Evolutionary conservation across 2,329 filamentous ascomycete genomes (phyloP), one percentile per base, ranked within the genome.

Genomic region (Diaporthe citrichinensis): DNA sequence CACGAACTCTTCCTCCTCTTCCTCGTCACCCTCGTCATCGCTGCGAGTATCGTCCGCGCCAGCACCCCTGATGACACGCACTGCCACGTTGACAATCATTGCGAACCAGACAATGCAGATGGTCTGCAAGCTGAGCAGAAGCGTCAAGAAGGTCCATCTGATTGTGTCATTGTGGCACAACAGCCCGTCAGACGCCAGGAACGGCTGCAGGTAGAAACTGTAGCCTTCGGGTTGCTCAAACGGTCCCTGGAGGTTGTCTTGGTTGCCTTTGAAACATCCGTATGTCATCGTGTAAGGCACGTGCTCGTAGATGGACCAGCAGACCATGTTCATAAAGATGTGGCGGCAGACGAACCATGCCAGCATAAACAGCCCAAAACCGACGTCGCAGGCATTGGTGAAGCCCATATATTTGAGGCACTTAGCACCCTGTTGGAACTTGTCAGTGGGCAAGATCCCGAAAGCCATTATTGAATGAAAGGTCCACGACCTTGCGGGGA

Each of bases 371-470:
- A 96, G 82, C 51, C 92, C 96, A 81, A 98, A 98, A 68, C 92
- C 91, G 77, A 92, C 85, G 82, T 98, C 97, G 87, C 96, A 98
- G 72, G 93, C 85, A 5, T 86, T 92, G 77, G 92, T 91, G 84
- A 90, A 95, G 77, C 94, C 93, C 71, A 95, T 87, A 83, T 98
- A 99, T 84, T 98, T 98, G 79, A 98, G 91, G 80, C 96, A 94
- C 85, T 99, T 99, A 79, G 97, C 97, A 41, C 92, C 87, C 95
- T 97, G 77, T 68, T n/a, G 8, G 3, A 25, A 0, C 49, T 57
- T 9, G 76, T 81, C 72, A 80, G 78, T 39, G 12, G 1, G 3
- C 31, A 20, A 20, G 25, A 8, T 23, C 57, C 7, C 46, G 41
- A 20, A 3, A 39, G 23, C n/a, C 44, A 39, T 6, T 17, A 20